Conservation (phyloP, 108 stramenopile genomes). For the Nitzschia palea region DNA sequence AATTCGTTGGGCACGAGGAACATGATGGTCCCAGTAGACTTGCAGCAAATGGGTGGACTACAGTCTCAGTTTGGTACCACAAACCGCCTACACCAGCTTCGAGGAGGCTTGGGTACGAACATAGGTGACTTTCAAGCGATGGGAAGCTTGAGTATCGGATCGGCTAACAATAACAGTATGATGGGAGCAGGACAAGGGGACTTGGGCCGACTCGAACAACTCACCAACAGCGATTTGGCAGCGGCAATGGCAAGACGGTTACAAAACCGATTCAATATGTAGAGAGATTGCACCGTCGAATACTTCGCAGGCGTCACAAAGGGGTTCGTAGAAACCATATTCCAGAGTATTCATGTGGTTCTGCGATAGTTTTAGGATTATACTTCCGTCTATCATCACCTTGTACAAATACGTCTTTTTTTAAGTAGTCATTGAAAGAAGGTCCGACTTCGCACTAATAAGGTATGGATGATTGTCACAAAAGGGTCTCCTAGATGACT, state of each 20-base stretch:
- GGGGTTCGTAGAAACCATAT: no score
- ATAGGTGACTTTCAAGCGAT: background rate
- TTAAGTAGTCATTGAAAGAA: no score
- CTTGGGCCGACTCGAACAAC: conserved; percentile 7
- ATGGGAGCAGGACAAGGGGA: background rate
- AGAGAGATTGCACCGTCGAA: no score
- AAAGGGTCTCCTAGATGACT: no score
- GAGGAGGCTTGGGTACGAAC: background rate
- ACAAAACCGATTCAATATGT: conserved; percentile 11
- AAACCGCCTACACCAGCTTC: conserved; percentile 7
- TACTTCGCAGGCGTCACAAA: no score
- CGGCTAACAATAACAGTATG: background rate
- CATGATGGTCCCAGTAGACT: background rate
- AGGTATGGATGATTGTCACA: no score
- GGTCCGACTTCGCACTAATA: no score
- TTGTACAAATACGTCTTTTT: no score
- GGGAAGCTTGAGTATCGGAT: background rate
- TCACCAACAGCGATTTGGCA: background rate
- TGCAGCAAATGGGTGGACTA: background rate
- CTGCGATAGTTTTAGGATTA: no score
- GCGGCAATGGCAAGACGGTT: conserved; percentile 7
- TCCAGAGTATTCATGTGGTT: no score
- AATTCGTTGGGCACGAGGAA: background rate
- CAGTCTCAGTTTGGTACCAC: background rate
- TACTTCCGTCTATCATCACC: no score